Evolutionary conservation across 2,329 filamentous ascomycete species (phyloP).

Genomic region (Stagonosporopsis rhizophila): DNA sequence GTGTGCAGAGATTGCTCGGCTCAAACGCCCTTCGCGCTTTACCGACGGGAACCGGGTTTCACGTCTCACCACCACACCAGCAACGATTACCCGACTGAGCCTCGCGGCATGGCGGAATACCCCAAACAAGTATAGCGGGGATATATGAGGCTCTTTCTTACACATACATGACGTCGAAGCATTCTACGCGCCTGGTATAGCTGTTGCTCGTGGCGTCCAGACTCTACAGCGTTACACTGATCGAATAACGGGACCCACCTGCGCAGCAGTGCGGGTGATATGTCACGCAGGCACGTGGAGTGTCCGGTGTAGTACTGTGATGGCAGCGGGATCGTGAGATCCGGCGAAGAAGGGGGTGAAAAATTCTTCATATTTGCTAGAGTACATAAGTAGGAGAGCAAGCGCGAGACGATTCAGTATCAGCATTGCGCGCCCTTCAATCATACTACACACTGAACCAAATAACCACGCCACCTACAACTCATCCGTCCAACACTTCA

Average conservation of each 20-base stretch:
- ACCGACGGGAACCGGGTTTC: conserved; percentile 7
- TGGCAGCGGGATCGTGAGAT: conserved; percentile 19
- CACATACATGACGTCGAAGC: conserved; percentile 15
- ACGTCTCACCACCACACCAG: conserved; percentile 11
- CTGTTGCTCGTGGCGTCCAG: conserved; percentile 8
- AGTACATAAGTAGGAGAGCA: conserved; percentile 11
- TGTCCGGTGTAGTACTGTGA: conserved; percentile 1
- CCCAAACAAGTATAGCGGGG: background rate
- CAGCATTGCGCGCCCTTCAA: background rate
- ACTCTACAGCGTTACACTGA: conserved; percentile 14
- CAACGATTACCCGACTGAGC: conserved; percentile 6
- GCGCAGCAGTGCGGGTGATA: background rate
- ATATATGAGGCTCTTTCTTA: conserved; percentile 10
- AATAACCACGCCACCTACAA: background rate
- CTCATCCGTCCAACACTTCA: background rate
- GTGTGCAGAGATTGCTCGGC: conserved; percentile 20
- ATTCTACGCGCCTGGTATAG: background rate
- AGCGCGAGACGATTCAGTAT: background rate
- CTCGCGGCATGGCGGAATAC: conserved; percentile 18
- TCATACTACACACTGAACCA: background rate
- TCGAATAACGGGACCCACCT: conserved; percentile 11
- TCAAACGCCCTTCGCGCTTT: conserved; percentile 11
- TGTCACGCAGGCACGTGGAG: conserved; percentile 7
- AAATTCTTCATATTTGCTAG: conserved; percentile 6
- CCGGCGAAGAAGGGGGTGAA: conserved; percentile 6